Base-by-base conservation (phyloP, 352 stramenopile genomes). In the Pythium periplocum region DNA sequence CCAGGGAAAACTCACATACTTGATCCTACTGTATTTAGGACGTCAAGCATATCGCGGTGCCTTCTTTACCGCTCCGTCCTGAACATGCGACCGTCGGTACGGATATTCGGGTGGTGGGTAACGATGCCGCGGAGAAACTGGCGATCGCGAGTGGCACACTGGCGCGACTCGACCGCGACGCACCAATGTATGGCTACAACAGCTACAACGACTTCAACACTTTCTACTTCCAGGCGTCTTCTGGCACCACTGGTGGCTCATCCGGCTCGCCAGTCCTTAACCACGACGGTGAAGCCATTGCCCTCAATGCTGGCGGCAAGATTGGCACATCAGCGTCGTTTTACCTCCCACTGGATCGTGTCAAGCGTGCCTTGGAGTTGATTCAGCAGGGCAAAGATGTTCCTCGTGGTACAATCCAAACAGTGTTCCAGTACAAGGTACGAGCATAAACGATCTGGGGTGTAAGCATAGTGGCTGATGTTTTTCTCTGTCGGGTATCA, bases 191-290 rank as follows among this genome's bases (percentile, higher is more conserved):
- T 47, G 85, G 84, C 5, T 87, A 64, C 51, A 93, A 94, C 60
- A 93, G 74, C 54, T 97, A 97, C 83, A 95, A 94, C 60, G 91
- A 98, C 59, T 96, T 96, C 50, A 96, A 96, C 66, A 97, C 89
- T 45, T 98, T 98, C 64, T 98, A 98, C 71, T 92, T 91, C 54
- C 81, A 91, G 51, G 89, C 90, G 40, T 93, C 85, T 26, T 95
- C 85, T 10, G 77, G 75, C 73, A 92, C 83, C 0, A 87, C 73
- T 37, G 90, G 90, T n/a, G 90, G 90, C 0, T 94, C 78, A 1
- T 96, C 85, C 12, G 90, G 90, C 1, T 95, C 79, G 0, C 90
- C 90, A 1, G 89, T 97, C 37, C 69, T 97, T 5, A 94, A 96
- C 55, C 68, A 85, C 45, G 75, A 90, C 41, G 88, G 88, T 3